These are phyloP conservation scores for Globisporangium mamillatum DNA, from an alignment of 352 stramenopile genomes.

Conservation along the genomic window DNA sequence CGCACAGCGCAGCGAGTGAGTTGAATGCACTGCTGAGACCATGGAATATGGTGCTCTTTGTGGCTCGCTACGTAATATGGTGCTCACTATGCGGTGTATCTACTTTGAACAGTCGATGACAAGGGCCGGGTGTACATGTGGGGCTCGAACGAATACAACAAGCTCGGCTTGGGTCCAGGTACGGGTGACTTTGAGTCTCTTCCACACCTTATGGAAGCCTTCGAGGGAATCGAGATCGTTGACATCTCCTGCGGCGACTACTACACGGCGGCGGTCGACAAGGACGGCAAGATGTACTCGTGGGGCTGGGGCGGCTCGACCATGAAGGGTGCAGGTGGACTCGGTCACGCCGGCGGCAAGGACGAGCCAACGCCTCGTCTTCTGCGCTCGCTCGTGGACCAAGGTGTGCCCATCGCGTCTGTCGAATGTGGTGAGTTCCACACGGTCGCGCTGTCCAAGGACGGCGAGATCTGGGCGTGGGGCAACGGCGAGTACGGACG, in stretches of 20 bases:
- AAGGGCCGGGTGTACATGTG: constrained; percentile 70
- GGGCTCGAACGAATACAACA: constrained; percentile 91
- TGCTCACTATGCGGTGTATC: not conserved
- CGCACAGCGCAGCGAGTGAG: constrained; percentile 79
- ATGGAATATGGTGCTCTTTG: constrained; percentile 9
- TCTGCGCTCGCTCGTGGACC: constrained; percentile 69
- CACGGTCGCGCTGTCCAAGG: constrained; percentile 83
- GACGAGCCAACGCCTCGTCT: constrained; percentile 72
- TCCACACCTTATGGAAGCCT: constrained; percentile 61
- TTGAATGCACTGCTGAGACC: constrained; percentile 5
- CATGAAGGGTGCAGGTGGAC: constrained; percentile 72
- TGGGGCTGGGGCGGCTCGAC: constrained; percentile 89
- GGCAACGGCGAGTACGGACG: constrained; percentile 91
- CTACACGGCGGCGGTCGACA: constrained; percentile 85
- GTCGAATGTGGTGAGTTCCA: constrained; percentile 88
- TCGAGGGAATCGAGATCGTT: constrained; percentile 72
- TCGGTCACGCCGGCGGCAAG: constrained; percentile 72
- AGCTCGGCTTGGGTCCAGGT: constrained; percentile 57
- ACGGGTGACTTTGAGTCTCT: constrained; percentile 48
- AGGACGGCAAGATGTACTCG: constrained; percentile 86
- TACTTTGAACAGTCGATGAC: constrained; percentile 53
- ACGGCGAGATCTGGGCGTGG: constrained; percentile 91
- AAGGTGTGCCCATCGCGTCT: constrained; percentile 68
- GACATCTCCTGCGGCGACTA: constrained; percentile 85
- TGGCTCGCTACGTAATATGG: constrained; percentile 11